Evolutionary conservation across 2,329 filamentous ascomycete species (phyloP), one percentile per base, ranked within the genome.

Genomic region (Kalmusia sp.): DNA sequence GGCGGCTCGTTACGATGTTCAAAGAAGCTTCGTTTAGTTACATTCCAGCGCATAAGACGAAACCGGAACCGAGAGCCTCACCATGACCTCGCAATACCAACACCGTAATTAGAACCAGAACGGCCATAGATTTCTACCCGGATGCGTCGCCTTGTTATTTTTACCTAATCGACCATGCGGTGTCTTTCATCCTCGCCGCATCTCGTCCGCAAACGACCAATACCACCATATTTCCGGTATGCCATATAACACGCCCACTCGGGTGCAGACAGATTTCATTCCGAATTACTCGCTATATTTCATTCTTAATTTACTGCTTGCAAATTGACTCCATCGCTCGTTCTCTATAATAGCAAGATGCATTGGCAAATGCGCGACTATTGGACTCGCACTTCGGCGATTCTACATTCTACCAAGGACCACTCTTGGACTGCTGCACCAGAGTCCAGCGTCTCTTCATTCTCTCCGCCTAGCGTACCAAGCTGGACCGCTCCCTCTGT

Each of bases 21-120:
- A 50, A 47, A 43, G 53, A 46, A 45, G 9, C 17, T 28, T 22
- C 39, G 14, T 17, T 31, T 30, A 51, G 49, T 55, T 54, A 57
- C 62, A 67, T 67, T 67, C 64, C 62, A 61, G 43, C 52, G 57
- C 33, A 17, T n/a, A 5, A 21, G 46, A 55, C 59, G 52, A 46
- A 63, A 52, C 35, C 63, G 60, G 59, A 58, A 57, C 22, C 52
- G 46, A 53, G 34, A 46, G n/a, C 17, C 41, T 35, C 30, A 48
- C 43, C 17, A 35, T 27, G 31, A 40, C 38, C 28, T 34, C 37
- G 48, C 33, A 46, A 47, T 27, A 31, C 43, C 44, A 34, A 43
- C 46, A 15, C 45, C 22, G 45, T 35, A 59, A 46, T 47, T 51
- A 27, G 39, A 45, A 37, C 39, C 45, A 45, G n/a, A 30, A 24